Evolutionary conservation across 2,329 filamentous ascomycete species (phyloP), one percentile per base, ranked within the genome.

Genomic region (Cyphellophora attinorum): DNA sequence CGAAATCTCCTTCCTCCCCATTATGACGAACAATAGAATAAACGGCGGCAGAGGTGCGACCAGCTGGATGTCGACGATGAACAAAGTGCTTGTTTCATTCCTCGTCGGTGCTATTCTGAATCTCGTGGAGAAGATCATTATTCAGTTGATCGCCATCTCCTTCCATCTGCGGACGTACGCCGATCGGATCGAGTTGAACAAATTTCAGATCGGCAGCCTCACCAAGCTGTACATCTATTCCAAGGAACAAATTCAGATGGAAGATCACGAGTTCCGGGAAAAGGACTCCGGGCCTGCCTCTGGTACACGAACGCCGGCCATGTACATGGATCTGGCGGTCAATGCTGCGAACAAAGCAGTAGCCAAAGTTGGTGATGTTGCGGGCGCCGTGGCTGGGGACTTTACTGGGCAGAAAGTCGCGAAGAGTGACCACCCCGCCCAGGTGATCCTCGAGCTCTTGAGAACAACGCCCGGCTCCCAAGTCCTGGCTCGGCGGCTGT

Each of bases 111-210:
- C 78, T 0, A 67, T 77, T 3, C 65, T 95, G 42, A 95, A 96
- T 58, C 81, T 91, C 40, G 68, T 81, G 34, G 88, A 95, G 58
- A 96, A 95, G 65, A 82, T 95, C 40, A 73, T 93, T 47, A 93
- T 95, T 36, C 88, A 95, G 53, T 79, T 93, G 61, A 93, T 96
- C 47, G 88, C 89, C 19, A 88, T 88, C 38, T 86, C 81, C 42
- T 96, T 96, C 59, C 89, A 96, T 56, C 68, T 84, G 38, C 75
- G 89, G 29, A 95, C 89, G 0, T 96, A 96, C 51, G 79, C 84
- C 15, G 85, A 89, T 48, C 72, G 89, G 11, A 95, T 95, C 49
- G 85, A 91, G 42, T 71, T 89, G 57, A 93, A 94, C 66, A 93
- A 93, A 55, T 85, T 88, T 44, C 83, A 93, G 52, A 86, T 94